Base-by-base conservation (phyloP, 202 grass and related monocot genomes). In the Setaria italica region DNA sequence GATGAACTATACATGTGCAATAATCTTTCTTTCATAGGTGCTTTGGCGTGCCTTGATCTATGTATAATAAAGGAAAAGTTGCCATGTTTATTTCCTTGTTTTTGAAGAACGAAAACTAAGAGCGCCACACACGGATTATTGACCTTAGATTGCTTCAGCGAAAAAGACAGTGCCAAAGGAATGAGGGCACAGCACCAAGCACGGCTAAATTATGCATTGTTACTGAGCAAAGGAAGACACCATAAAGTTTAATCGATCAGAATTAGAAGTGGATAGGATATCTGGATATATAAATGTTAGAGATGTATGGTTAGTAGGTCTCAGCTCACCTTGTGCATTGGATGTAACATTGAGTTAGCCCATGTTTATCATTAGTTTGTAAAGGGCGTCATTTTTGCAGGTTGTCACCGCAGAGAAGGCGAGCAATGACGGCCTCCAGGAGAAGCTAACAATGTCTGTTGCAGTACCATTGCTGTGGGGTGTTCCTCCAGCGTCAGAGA, bases 381-480 rank as follows among this genome's bases (percentile, higher is more conserved):
- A 86, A 78, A 41, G 16, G 34, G n/a, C 2, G 2, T 64, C 25
- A 20, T 9, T n/a, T 66, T 9, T 79, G 76, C 78, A 99, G 97
- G 84, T 99, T 85, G 97, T 99, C 39, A 74, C 72, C 6, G 91
- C 97, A 67, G 97, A 99, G 80, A 99, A 94, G 77, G 93, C 90
- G 8, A 94, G 88, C 85, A 94, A 58, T 49, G 92, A 82, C 6
- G 92, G 97, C 29, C 86, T 99, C 60, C 97, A 92, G 76, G 97
- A 99, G 97, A 99, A 96, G 89, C 74, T 99, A 62, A 88, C 66
- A 17, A 99, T 99, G 97, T 96, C 84, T 32, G 93, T 99, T 33
- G 97, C 88, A 1, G 97, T 99, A 19, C 97, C 97, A 33, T 69
- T 99, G 80, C 48, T 99, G 42, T 99, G 97, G 97, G 97, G 97